Evolutionary conservation across 2,329 filamentous ascomycete species (phyloP), one percentile per base, ranked within the genome.

Genomic region (Xylaria multiplex): DNA sequence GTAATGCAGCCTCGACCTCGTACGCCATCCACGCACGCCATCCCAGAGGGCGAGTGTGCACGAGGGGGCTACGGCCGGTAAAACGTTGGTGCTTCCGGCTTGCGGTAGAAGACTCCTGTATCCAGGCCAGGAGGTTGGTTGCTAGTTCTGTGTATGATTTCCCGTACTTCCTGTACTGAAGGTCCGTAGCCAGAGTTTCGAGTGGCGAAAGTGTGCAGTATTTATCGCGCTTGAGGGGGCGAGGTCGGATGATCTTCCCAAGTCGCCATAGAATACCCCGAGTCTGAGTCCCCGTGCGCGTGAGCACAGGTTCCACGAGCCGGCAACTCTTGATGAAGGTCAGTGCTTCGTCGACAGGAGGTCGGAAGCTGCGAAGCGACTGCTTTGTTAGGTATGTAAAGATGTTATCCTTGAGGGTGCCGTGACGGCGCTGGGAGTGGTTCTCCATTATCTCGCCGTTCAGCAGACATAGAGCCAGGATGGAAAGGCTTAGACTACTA

Each of bases 371-470:
- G 43, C 48, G 54, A 6, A 76, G 71, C 0, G 72, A 74, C 55
- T 76, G 74, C 42, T 72, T 72, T 24, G 69, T 63, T 6, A 76
- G 43, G 48, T 72, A 76, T 45, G 71, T 65, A 50, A 70, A 70
- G 52, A 75, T 59, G 57, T 59, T 69, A 50, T 75, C 70, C 40
- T 67, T 64, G 13, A 73, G 69, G 14, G 69, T 68, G 14, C 72
- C 71, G 13, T 55, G 63, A 49, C 24, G 32, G 24, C 54, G 62
- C 8, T 64, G 46, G 8, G 70, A 72, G 30, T 73, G 48, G 52
- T 76, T 76, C 40, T 75, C 72, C 48, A 76, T 67, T 46, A 76
- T 72, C 69, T 76, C 74, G 60, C 74, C 74, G 54, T 76, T 76
- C 14, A 76, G 60, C 6, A 76, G 69, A 52, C 71, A 76, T 3